Evolutionary conservation across 352 stramenopile genomes (phyloP), one percentile per base, ranked within the genome.

Genomic region (Aphanomyces invadans): DNA sequence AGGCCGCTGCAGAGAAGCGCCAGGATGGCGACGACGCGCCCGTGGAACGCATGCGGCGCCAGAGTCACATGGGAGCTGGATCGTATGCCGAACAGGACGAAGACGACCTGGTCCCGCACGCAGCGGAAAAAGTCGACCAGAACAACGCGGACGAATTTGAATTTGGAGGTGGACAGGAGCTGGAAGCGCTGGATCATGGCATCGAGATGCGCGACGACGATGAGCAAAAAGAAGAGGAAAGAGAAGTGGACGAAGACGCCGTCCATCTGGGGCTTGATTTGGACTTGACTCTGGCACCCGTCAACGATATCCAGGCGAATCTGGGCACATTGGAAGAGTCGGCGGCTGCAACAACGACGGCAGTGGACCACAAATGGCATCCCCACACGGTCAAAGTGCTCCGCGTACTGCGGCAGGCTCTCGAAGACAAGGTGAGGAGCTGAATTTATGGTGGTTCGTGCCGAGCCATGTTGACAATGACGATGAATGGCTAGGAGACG

Each of bases 331-430:
- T 79, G 2, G 68, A 78, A 48, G 28, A 78, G 33, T 68, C 71
- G 32, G 62, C 68, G 15, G 77, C 68, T 26, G 76, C 68, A 10
- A 81, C 79, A 0, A 84, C 26, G 36, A 63, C 42, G 17, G 52
- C 78, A 1, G 83, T 80, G 4, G 81, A 90, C 52, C 88, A 97
- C 76, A 98, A 98, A 70, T 99, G 96, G 96, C 96, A 99, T 77
- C 97, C 96, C 38, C 94, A 99, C 74, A 99, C 96, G 0, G 83
- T 98, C 59, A 97, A 97, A 71, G 95, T 99, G 60, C 92, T 92
- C 79, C 88, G 90, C 44, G 83, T 93, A n/a, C 39, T 95, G 71
- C 79, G 81, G 11, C 76, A 81, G 55, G 87, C 86, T 7, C 71
- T 95, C 15, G 63, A 83, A 17, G 70, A 92, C 55, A 91, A 95